Evolutionary conservation across 345 rosid species (phyloP), one percentile per base, ranked within the genome.

Genomic region (thale cress (Arabidopsis thaliana)): DNA sequence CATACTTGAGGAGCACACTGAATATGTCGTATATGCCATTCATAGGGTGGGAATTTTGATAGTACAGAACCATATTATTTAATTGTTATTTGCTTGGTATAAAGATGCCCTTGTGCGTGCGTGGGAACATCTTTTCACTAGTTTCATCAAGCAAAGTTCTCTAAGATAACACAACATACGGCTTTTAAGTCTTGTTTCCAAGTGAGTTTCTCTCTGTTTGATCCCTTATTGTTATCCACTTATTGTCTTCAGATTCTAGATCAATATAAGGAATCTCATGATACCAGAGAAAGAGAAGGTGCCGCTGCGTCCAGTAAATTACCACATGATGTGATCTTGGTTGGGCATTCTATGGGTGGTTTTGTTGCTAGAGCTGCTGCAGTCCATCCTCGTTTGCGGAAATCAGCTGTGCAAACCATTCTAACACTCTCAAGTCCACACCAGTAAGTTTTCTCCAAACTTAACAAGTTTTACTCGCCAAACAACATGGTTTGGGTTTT

Each of bases 281-380:
- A 83, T 82, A 82, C 85, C 2, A 84, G 88, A 82, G 87, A 84
- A 74, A 89, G 76, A 69, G 97, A 92, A 78, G 90, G 96, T 62
- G 89, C 90, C 46, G 93, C 93, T 38, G 65, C 77, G 24, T 85
- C 89, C 59, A 84, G 86, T 72, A 86, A 65, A 62, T 73, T 88
- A 84, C 99, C 99, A 34, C 82, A 75, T 66, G 89, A 82, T 85
- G 98, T 95, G 71, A 90, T 95, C 75, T 83, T 95, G 85, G 91
- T 95, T 80, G 99, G 97, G 55, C 99, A 95, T 80, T 95, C 99
- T 61, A 90, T 95, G 93, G 99, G 99, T 79, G 99, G 99, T 67
- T 92, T 95, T 83, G 97, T 95, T 81, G 97, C 99, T 72, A 89
- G 99, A 88, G 98, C 99, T 74, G 98, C 96, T 71, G 82, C 87